A percentile compares a stretch with the other conserved stretches of the same genome.
phyloP scores from a whole-genome alignment of 2,329 filamentous ascomycete genomes.

The Diaporthe aspalathi region DNA sequence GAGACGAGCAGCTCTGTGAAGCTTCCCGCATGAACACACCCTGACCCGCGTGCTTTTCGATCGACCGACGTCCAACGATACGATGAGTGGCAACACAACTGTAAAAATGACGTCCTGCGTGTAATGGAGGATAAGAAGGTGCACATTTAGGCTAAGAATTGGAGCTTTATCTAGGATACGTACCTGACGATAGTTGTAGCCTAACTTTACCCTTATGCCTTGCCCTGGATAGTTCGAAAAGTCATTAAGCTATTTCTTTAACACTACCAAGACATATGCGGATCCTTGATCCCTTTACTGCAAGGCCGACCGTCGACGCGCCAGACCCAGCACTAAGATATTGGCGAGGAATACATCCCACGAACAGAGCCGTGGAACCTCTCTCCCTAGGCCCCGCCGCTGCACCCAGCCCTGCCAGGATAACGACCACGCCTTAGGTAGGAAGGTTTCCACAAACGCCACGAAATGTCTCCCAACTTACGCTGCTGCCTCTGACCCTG shows the following conservation, averaged over 20 bases:
- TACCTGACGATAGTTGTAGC: neutral
- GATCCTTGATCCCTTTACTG: neutral
- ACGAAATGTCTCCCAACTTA: constrained; percentile 8
- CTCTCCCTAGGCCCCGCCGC: neutral
- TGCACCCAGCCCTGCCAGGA: constrained; percentile 29
- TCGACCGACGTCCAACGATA: no score
- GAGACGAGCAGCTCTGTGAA: no score
- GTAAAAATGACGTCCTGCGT: neutral
- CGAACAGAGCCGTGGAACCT: neutral
- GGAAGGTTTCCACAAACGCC: neutral
- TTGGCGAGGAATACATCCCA: constrained; percentile 5
- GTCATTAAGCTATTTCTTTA: neutral
- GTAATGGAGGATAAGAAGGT: neutral
- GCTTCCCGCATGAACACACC: no score
- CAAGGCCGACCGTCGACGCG: neutral
- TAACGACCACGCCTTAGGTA: constrained; percentile 28
- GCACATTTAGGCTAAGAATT: neutral
- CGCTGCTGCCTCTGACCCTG: constrained; percentile 4
- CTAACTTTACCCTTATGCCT: neutral
- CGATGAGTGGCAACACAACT: no score
- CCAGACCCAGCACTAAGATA: neutral
- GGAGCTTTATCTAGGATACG: neutral
- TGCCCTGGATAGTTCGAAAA: no score
- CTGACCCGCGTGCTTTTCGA: neutral
- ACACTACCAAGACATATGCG: neutral